Evolutionary conservation across 345 rosid genomes (phyloP).

Genomic region (Moricandia arvensis): DNA sequence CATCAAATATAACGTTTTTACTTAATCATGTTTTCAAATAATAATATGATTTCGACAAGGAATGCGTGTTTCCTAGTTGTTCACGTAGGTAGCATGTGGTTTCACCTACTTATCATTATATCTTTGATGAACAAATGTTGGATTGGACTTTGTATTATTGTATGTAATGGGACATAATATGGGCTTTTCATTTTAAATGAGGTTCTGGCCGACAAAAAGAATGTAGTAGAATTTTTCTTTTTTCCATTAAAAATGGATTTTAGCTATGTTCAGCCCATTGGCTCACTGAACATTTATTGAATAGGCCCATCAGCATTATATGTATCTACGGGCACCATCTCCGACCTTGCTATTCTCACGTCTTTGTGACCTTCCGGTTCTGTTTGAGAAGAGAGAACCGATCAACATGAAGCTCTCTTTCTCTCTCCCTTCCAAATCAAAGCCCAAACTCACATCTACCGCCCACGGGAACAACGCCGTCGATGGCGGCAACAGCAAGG

Average conservation of each 20-base stretch:
- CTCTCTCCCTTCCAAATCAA: conserved; percentile 51
- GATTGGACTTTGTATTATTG: too few species aligned
- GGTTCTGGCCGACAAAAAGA: too few species aligned
- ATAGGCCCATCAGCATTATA: not conserved
- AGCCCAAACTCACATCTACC: conserved; percentile 30
- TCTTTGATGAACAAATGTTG: too few species aligned
- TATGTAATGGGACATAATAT: too few species aligned
- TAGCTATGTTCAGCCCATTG: not conserved
- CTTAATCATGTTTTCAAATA: too few species aligned
- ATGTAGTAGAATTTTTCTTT: too few species aligned
- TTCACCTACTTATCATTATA: too few species aligned
- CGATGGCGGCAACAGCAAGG: conserved; percentile 27
- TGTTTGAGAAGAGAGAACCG: conserved; percentile 7
- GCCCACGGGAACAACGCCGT: not conserved
- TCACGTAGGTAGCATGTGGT: too few species aligned
- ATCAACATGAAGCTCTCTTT: conserved; percentile 58
- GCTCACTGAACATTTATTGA: not conserved
- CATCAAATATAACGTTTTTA: too few species aligned
- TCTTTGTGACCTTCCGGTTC: not conserved
- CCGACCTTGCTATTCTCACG: conserved; percentile 2
- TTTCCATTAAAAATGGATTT: not conserved
- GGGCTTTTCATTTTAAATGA: too few species aligned
- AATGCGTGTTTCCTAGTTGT: too few species aligned
- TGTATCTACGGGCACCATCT: not conserved
- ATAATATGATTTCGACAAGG: too few species aligned